Base-by-base conservation (phyloP, 2,329 filamentous ascomycete species). In the Colletotrichum ledebouriae region DNA sequence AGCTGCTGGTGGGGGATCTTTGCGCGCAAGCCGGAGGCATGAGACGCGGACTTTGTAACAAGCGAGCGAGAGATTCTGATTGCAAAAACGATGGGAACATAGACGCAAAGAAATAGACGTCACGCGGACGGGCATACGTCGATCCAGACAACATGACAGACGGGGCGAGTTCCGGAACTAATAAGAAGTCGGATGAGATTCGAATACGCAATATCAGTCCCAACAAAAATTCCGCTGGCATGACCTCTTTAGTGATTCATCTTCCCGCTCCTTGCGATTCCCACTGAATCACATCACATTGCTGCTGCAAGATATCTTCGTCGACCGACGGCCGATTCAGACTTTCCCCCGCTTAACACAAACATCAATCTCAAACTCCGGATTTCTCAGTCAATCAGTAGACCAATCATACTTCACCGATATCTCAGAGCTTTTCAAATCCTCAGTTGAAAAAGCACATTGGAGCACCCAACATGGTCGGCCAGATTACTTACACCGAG, bases 1-100 rank as follows among this genome's bases (percentile, higher is more conserved):
- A 84, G 83, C 52, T 94, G 91, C 73, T 93, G 91, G 91, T 88
- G 90, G 86, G 89, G 87, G 6, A 80, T 92, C 2, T 93, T 87
- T 73, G 81, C 69, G 5, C 63, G 53, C 33, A 29, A 47, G 6
- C 42, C 47, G 12, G 6, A 52, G 44, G 22, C 13, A 37, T 52
- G 37, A 52, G 25, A 15, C 6, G 34, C 13, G 17, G n/a, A 33
- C 6, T 15, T 44, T 42, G 29, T 20, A 22, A 34, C 10, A 39
- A 55, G 52, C 52, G 34, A 55, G 34, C 52, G 52, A 41, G 42
- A 17, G 52, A 2, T 22, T 41, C 37, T 55, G 17, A 41, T 55
- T 41, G 34, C 52, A 41, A 15, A 41, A 11, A 6, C 10, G 25
- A 33, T 33, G 25, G 47, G 37, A 34, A 33, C 5, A 41, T 50